Evolutionary conservation across 495 filamentous ascomycete species (phyloP).

Genomic region (Baudoinia panamericana): DNA sequence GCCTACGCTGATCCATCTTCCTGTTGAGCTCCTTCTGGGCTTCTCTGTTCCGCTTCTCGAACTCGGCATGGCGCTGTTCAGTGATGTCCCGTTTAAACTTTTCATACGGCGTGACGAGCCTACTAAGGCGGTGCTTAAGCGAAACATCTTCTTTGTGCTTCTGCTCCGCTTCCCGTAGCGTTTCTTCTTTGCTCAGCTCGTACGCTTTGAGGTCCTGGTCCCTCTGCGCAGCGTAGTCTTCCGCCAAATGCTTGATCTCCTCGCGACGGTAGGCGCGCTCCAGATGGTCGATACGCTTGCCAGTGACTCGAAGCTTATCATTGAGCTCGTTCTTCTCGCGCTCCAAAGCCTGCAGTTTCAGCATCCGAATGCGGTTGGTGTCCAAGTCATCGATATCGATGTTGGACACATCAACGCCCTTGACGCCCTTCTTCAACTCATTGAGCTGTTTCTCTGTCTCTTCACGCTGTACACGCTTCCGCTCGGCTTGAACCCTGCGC

Average conservation of each 20-base stretch:
- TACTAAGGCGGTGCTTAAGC: slow-evolving; percentile 77
- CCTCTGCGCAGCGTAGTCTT: slow-evolving; percentile 77
- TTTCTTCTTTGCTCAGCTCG: slow-evolving; percentile 61
- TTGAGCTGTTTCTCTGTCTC: slow-evolving; percentile 93
- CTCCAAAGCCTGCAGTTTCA: slow-evolving; percentile 90
- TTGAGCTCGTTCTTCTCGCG: slow-evolving; percentile 91
- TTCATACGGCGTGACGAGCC: slow-evolving; percentile 70
- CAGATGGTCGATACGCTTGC: slow-evolving; percentile 92
- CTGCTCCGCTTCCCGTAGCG: slow-evolving; percentile 60
- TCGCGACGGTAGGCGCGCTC: slow-evolving; percentile 94
- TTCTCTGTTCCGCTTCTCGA: slow-evolving; percentile 79
- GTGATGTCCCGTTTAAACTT: slow-evolving; percentile 65
- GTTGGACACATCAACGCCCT: slow-evolving; percentile 63
- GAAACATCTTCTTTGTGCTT: slow-evolving; percentile 86
- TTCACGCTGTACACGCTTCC: slow-evolving; percentile 79
- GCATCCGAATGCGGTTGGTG: slow-evolving; percentile 71
- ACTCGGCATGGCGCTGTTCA: slow-evolving; percentile 81
- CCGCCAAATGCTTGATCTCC: slow-evolving; percentile 77
- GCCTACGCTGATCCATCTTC: slow-evolving; percentile 73
- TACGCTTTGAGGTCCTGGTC: slow-evolving; percentile 68
- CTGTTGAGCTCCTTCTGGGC: slow-evolving; percentile 82
- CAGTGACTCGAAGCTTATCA: slow-evolving; percentile 78
- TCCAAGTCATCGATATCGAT: slow-evolving; percentile 79
- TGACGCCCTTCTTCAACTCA: slow-evolving; percentile 69
- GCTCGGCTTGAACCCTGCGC: slow-evolving; percentile 77